Conservation (phyloP, 2,329 filamentous ascomycete genomes). For the Fusarium begoniae region DNA sequence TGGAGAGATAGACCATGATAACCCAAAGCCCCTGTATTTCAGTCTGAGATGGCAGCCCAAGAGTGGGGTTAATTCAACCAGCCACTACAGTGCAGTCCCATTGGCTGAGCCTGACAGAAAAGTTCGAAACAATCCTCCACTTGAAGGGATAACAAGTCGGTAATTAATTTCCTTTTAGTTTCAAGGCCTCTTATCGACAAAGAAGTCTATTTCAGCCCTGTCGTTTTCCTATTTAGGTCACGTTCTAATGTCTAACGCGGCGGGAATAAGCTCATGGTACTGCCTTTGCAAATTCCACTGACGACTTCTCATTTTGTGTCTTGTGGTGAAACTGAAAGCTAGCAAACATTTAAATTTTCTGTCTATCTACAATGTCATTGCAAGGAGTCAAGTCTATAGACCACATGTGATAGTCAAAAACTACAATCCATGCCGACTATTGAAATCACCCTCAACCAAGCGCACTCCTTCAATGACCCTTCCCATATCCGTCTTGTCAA, state of each 20-base stretch:
- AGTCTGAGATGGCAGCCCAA: not conserved
- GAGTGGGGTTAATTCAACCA: not conserved
- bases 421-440: too few relatives aligned
- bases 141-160: not conserved
- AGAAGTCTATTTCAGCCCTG: not conserved
- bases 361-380: too few relatives aligned
- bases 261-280: not conserved
- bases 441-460: constrained; percentile 36
- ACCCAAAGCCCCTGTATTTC: too few relatives aligned
- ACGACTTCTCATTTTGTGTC: fast-evolving
- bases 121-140: not conserved
- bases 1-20: not conserved
- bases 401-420: too few relatives aligned
- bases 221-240: not conserved
- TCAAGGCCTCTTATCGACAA: fast-evolving
- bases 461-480: constrained; percentile 48
- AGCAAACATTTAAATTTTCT: too few relatives aligned
- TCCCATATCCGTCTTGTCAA: constrained; percentile 55
- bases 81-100: not conserved
- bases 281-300: not conserved
- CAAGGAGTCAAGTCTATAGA: too few relatives aligned
- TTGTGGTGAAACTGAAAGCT: too few relatives aligned
- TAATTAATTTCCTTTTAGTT: not conserved
- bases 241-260: fast-evolving
- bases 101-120: not conserved